Conservation (phyloP, 106 monocot species). For the Cymbidium sinense region DNA sequence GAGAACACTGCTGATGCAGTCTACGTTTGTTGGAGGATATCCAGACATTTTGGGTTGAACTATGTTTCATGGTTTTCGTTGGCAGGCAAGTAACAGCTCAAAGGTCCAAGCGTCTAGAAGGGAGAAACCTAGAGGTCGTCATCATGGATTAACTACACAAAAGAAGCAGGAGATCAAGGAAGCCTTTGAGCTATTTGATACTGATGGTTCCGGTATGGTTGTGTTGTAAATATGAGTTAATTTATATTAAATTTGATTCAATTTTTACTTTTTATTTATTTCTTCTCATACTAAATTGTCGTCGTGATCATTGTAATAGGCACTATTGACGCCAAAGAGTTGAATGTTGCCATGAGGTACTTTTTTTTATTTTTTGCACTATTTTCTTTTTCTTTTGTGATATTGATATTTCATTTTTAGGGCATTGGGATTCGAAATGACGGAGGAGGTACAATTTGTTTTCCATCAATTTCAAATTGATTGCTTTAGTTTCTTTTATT, state of each 20-base stretch:
- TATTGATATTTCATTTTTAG: constrained; percentile 35
- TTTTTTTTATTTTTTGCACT: constrained; percentile 2
- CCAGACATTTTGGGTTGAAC: neutral
- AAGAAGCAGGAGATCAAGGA: constrained; percentile 91
- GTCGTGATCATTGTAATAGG: constrained; percentile 33
- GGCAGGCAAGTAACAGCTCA: constrained; percentile 18
- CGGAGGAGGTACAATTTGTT: constrained; percentile 52
- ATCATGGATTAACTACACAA: constrained; percentile 47
- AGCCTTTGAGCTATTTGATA: constrained; percentile 96
- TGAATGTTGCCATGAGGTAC: constrained; percentile 97
- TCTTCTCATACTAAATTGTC: neutral
- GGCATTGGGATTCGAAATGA: constrained; percentile 96
- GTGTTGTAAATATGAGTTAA: neutral
- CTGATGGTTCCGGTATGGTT: constrained; percentile 85
- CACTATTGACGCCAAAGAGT: constrained; percentile 89
- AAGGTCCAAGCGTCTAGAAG: constrained; percentile 25
- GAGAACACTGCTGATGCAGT: no score
- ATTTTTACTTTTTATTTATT: constrained; percentile 1
- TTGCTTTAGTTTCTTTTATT: constrained; percentile 2
- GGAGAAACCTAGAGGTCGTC: constrained; percentile 48
- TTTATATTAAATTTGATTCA: neutral
- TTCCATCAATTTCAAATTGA: neutral
- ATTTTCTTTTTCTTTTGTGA: neutral
- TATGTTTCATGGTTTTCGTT: neutral
- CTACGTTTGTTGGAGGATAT: no score